These are phyloP conservation scores for Tetrahymena borealis DNA, from an alignment of 73 alveolate genomes.

Conservation along the genomic window DNA sequence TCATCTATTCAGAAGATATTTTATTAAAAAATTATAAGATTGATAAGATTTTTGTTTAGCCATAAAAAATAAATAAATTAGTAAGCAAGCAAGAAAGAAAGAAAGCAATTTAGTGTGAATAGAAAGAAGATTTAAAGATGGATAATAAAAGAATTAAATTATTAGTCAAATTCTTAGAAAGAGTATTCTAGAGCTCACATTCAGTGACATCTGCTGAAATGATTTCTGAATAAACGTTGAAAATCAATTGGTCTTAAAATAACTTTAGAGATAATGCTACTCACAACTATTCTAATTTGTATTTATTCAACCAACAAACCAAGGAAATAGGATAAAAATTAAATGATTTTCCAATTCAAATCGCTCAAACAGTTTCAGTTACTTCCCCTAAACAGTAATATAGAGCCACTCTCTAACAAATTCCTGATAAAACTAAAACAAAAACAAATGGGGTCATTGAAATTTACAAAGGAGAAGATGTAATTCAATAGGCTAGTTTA, in stretches of 20 bases:
- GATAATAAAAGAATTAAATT: not conserved
- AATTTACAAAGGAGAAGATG: constrained; percentile 13
- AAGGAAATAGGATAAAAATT: not conserved
- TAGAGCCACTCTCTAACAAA: not conserved
- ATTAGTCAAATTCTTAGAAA: not conserved
- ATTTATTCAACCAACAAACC: not conserved
- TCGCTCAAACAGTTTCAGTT: not conserved
- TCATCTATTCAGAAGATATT: too few relatives aligned
- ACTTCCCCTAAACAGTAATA: constrained; percentile 10
- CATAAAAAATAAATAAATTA: not conserved
- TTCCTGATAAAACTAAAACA: not conserved
- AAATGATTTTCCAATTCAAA: not conserved
- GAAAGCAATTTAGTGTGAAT: not conserved
- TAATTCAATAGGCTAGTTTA: not conserved
- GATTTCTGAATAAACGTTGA: not conserved
- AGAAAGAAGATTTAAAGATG: not conserved
- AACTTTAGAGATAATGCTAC: constrained; percentile 22
- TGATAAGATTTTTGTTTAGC: too few relatives aligned
- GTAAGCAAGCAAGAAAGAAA: not conserved
- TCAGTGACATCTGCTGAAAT: not conserved
- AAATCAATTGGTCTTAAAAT: not conserved
- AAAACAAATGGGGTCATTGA: constrained; percentile 28
- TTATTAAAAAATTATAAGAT: too few relatives aligned
- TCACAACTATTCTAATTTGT: constrained; percentile 10
- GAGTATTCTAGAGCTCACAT: not conserved